Evolutionary conservation across 331 rosid species (phyloP).

Genomic region (Telfairia occidentalis): DNA sequence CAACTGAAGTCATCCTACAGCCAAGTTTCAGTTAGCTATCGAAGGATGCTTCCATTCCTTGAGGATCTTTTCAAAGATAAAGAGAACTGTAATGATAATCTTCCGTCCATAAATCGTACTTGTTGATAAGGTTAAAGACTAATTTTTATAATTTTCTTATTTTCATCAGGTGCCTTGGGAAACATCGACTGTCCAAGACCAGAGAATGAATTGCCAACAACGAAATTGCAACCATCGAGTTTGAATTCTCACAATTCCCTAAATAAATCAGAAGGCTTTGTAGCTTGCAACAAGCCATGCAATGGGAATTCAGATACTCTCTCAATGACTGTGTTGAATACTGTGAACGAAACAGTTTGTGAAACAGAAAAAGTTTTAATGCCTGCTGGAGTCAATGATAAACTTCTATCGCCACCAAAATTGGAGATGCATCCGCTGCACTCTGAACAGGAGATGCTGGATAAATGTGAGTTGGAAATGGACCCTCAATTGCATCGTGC

Average conservation of each 20-base stretch:
- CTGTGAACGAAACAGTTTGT: conserved; percentile 10
- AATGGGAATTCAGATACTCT: conserved; percentile 17
- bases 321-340: conserved; percentile 13
- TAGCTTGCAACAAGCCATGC: conserved; percentile 13
- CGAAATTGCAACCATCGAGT: conserved; percentile 9
- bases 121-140: background rate
- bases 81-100: conserved; percentile 14
- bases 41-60: conserved; percentile 59
- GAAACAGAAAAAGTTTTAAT: conserved; percentile 16
- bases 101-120: background rate
- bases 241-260: conserved; percentile 12
- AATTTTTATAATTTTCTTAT: background rate
- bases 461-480: conserved; percentile 17
- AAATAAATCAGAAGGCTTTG: conserved; percentile 20
- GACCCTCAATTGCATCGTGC: conserved; percentile 13
- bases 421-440: conserved; percentile 15
- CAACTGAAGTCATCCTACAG: conserved; percentile 29
- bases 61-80: conserved; percentile 22
- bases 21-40: conserved; percentile 40
- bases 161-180: conserved; percentile 29
- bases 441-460: conserved; percentile 24
- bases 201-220: conserved; percentile 24
- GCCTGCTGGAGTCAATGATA: conserved; percentile 11
- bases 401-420: conserved; percentile 11
- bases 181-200: conserved; percentile 16